Evolutionary conservation across 768 basidiomycete genomes (phyloP).

Genomic region (Lyophyllum decastes): DNA sequence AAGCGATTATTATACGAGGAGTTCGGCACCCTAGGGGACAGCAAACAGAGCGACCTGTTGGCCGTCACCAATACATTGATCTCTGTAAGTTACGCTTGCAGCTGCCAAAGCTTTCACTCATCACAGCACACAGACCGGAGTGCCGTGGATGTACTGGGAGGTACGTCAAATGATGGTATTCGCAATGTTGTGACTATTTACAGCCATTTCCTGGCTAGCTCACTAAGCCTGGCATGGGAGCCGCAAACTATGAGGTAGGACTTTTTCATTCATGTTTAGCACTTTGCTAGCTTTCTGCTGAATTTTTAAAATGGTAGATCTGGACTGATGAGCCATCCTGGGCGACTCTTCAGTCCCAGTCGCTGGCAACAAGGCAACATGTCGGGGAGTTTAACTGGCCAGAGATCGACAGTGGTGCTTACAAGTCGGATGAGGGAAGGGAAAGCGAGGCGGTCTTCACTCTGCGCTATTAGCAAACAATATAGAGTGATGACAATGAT

Average conservation of each 20-base stretch:
- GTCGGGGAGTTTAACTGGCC: conserved; percentile 24
- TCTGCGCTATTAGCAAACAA: too few species aligned
- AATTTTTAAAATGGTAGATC: conserved; percentile 7
- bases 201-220: background rate
- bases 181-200: background rate
- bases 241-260: conserved; percentile 23
- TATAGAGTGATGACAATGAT: too few species aligned
- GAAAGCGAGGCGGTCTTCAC: background rate
- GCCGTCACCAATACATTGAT: conserved; percentile 37
- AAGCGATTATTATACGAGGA: conserved; percentile 38
- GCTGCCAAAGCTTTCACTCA: conserved; percentile 8
- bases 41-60: conserved; percentile 39
- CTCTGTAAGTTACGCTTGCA: conserved; percentile 26
- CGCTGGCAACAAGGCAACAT: conserved; percentile 18
- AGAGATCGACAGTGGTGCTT: conserved; percentile 19
- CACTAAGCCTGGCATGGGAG: conserved; percentile 21
- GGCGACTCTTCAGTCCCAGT: conserved; percentile 19
- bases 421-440: background rate
- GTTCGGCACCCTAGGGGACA: conserved; percentile 36
- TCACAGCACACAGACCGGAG: conserved; percentile 17
- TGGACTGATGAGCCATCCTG: conserved; percentile 29
- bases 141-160: conserved; percentile 30
- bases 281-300: too few species aligned
- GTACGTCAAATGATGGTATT: background rate
- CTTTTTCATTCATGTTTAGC: background rate